Evolutionary conservation across 148 eudicot genomes (phyloP).

Genomic region (Heliosperma pusillum): DNA sequence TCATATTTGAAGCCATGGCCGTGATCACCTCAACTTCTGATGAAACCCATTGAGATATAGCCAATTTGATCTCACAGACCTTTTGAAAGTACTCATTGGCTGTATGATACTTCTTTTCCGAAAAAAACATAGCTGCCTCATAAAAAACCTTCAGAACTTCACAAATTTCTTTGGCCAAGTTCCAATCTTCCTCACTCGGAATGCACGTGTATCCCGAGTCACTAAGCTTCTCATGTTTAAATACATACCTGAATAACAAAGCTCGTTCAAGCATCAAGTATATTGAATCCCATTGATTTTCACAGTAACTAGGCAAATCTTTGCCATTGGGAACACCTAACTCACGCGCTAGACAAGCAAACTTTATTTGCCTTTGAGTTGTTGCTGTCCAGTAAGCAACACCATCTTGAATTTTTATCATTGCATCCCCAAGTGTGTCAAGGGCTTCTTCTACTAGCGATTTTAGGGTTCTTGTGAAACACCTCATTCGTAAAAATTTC

Average conservation of each 20-base stretch:
- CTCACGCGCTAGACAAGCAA: neutral
- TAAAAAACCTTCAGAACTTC: slow-evolving; percentile 10
- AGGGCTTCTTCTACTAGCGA: neutral
- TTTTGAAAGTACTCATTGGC: neutral
- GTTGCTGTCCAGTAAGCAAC: slow-evolving; percentile 7
- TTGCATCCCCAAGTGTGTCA: neutral
- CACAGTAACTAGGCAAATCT: neutral
- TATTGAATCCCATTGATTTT: slow-evolving; percentile 3
- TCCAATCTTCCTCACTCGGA: slow-evolving; percentile 17
- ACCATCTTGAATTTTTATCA: neutral
- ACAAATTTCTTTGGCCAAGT: slow-evolving; percentile 14
- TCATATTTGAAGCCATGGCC: slow-evolving; percentile 4
- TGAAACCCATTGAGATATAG: slow-evolving; percentile 1
- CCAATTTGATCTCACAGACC: slow-evolving; percentile 20
- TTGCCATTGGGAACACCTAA: neutral
- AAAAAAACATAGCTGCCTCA: neutral
- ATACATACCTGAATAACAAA: slow-evolving; percentile 2
- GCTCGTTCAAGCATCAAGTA: slow-evolving; percentile 12
- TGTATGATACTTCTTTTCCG: neutral
- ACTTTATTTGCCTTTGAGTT: neutral
- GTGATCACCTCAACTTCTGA: slow-evolving; percentile 3
- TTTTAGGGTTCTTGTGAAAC: neutral
- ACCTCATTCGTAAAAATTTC: slow-evolving; percentile 2
- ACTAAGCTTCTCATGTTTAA: slow-evolving; percentile 1
- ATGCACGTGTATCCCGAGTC: slow-evolving; percentile 4